These are phyloP conservation scores for Trichosporon inkin DNA, from an alignment of 1,284 basidiomycete genomes.

Conservation along the genomic window DNA sequence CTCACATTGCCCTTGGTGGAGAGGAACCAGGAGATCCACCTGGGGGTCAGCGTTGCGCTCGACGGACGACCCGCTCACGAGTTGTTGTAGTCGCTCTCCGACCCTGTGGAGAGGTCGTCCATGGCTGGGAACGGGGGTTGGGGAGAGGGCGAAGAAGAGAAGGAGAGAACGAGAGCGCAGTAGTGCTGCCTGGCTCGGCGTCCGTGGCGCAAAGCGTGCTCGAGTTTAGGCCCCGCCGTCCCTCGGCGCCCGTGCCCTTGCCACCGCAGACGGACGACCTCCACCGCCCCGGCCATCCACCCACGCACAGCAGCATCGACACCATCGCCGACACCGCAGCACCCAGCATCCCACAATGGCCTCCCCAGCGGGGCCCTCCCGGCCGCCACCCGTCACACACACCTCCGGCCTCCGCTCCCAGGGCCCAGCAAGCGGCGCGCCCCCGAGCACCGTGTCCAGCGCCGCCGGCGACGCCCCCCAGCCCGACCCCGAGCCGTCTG, in stretches of 20 bases:
- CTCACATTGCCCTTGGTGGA: conserved; percentile 61
- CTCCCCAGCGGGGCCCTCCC: conserved; percentile 24
- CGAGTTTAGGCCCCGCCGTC: no score
- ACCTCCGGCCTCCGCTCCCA: neutral
- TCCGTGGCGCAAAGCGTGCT: no score
- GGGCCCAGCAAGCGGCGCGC: neutral
- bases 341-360: conserved; percentile 14
- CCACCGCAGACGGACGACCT: neutral
- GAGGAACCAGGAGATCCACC: conserved; percentile 98
- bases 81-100: conserved; percentile 51
- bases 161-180: neutral
- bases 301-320: neutral
- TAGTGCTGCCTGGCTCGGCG: no score
- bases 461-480: conserved; percentile 40
- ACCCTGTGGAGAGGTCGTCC: conserved; percentile 51
- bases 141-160: neutral
- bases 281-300: neutral
- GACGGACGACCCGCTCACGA: conserved; percentile 32
- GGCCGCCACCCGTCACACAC: conserved; percentile 30
- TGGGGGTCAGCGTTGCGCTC: conserved; percentile 45
- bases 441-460: conserved; percentile 26
- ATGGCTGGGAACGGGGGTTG: conserved; percentile 23
- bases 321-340: neutral
- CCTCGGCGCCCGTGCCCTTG: neutral
- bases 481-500: conserved; percentile 21